phyloP scores from a whole-genome alignment of 1,284 basidiomycete genomes.

The Pisolithus thermaeus region DNA sequence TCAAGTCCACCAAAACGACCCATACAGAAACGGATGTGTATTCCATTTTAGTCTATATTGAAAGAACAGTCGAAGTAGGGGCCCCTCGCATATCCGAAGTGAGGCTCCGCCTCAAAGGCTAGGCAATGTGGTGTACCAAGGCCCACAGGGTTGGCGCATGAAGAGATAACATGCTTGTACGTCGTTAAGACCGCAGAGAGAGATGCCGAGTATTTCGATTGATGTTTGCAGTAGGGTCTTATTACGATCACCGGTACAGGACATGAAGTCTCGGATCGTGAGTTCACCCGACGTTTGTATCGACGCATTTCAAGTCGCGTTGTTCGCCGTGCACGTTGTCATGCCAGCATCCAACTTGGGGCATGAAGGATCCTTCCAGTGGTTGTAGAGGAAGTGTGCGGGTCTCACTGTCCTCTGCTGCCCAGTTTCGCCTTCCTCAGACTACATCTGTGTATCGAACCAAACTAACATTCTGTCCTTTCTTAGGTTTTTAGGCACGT shows the following conservation, averaged over 20 bases:
- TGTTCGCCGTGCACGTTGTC: no score
- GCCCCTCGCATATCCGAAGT: conserved; percentile 25
- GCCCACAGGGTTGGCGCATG: conserved; percentile 3
- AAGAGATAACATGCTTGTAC: conserved; percentile 6
- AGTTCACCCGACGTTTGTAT: not conserved
- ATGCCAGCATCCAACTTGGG: no score
- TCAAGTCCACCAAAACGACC: conserved; percentile 4
- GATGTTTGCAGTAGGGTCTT: not conserved
- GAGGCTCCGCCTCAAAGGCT: conserved; percentile 19
- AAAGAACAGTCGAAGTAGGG: conserved; percentile 14
- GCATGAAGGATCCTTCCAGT: no score
- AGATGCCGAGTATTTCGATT: not conserved
- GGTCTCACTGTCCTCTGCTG: no score
- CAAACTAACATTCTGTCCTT: no score
- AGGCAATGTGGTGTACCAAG: conserved; percentile 10
- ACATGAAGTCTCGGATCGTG: not conserved
- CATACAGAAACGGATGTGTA: conserved; percentile 15
- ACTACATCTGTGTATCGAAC: no score
- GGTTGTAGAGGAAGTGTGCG: no score
- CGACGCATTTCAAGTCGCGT: no score
- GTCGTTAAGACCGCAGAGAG: not conserved
- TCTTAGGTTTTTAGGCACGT: no score
- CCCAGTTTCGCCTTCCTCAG: no score
- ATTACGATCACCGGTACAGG: not conserved
- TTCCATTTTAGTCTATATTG: conserved; percentile 9